Conservation (phyloP, 2,329 filamentous ascomycete genomes). For the Epichloe coenophiala region DNA sequence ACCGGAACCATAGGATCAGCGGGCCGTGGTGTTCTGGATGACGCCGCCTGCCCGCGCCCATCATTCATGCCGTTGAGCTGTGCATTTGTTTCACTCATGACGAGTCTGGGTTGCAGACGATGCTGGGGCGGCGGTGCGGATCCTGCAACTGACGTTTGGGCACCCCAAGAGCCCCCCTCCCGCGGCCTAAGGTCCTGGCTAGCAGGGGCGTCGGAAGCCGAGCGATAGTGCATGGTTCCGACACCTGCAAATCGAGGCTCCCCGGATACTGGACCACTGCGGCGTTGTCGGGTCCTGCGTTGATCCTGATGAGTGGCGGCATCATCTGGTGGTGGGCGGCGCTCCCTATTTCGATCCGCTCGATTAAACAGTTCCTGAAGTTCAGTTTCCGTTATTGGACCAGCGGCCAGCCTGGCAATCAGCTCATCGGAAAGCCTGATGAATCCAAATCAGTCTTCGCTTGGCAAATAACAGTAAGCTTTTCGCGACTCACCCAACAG, state of each 20-base stretch:
- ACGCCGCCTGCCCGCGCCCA: background rate
- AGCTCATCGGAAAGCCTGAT: slow-evolving; percentile 10
- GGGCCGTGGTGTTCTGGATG: background rate
- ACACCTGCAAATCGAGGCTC: background rate
- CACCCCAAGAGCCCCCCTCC: background rate
- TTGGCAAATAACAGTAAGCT: no score
- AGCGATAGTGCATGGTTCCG: background rate
- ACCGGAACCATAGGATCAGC: background rate
- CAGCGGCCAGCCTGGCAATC: slow-evolving; percentile 8
- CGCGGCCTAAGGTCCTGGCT: background rate
- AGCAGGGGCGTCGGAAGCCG: background rate
- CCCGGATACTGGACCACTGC: slow-evolving; percentile 7
- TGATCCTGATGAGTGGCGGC: slow-evolving; percentile 13
- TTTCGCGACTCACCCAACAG: slow-evolving; percentile 10
- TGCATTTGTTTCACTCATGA: background rate
- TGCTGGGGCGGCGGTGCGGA: background rate
- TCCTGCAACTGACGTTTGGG: background rate
- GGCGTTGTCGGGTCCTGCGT: slow-evolving; percentile 17
- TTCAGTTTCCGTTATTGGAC: slow-evolving; percentile 7
- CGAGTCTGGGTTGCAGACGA: background rate
- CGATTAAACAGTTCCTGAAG: slow-evolving; percentile 7
- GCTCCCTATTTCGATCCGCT: slow-evolving; percentile 8
- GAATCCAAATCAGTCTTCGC: background rate
- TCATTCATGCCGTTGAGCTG: background rate
- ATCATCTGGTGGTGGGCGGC: slow-evolving; percentile 18